Evolutionary conservation across 2,329 filamentous ascomycete genomes (phyloP).

Genomic region (Alternaria brassicae): DNA sequence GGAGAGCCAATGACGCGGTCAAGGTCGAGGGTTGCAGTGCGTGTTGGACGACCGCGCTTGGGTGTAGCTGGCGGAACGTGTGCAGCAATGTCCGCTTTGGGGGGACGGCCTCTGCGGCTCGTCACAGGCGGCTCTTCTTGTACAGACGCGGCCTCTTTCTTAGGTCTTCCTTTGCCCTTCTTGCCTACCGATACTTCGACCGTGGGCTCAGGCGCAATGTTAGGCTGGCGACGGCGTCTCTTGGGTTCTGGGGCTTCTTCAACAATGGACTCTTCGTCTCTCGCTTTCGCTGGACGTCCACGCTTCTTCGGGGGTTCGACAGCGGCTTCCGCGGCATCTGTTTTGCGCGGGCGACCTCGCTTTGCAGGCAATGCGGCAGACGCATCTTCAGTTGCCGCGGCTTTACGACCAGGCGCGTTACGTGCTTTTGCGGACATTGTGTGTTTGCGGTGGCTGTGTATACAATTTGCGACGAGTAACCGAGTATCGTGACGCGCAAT

Average conservation of each 20-base stretch:
- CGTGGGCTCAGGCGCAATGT: constrained; percentile 5
- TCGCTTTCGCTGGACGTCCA: constrained; percentile 28
- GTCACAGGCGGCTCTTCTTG: constrained; percentile 12
- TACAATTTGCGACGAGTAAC: background rate
- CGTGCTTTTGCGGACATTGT: constrained; percentile 26
- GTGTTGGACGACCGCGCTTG: constrained; percentile 26
- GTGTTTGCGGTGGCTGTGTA: background rate
- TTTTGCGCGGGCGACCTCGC: constrained; percentile 29
- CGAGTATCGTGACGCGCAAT: background rate
- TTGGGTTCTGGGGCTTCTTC: constrained; percentile 14
- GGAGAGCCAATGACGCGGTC: constrained; percentile 28
- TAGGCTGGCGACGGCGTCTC: constrained; percentile 24
- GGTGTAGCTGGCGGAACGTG: constrained; percentile 8
- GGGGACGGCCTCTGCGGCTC: constrained; percentile 19
- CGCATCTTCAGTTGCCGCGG: constrained; percentile 9
- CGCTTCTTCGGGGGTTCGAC: constrained; percentile 29
- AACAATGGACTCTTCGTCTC: constrained; percentile 11
- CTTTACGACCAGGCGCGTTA: constrained; percentile 18
- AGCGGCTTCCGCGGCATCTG: background rate
- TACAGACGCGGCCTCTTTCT: constrained; percentile 4
- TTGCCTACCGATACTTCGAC: constrained; percentile 12
- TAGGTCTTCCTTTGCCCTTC: constrained; percentile 17
- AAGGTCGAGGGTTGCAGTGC: constrained; percentile 18
- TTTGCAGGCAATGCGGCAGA: constrained; percentile 18
- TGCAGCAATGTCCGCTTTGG: constrained; percentile 7